phyloP scores from a whole-genome alignment of 768 basidiomycete species.

The Lactifluus rugatus region DNA sequence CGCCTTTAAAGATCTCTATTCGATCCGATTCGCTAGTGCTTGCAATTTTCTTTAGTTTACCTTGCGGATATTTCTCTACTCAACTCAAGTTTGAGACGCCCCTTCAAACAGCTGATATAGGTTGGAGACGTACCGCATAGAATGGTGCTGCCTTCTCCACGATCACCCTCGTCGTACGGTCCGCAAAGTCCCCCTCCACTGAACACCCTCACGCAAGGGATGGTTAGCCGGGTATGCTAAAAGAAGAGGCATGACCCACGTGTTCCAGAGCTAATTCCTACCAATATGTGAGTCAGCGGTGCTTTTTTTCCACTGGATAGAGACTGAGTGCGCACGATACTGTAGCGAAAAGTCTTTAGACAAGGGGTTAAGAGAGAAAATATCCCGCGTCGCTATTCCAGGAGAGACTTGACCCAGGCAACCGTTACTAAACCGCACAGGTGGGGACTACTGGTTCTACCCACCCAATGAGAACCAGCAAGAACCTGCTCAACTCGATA shows the following conservation, averaged over 20 bases:
- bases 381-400: not conserved
- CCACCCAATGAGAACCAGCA: constrained; percentile 11
- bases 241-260: not conserved
- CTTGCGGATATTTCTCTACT: constrained; percentile 4
- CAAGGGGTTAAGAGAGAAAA: constrained; percentile 1
- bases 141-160: constrained; percentile 7
- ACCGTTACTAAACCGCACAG: not conserved
- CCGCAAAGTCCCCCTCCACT: constrained; percentile 12
- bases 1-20: not conserved
- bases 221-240: not conserved
- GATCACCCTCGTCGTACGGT: constrained; percentile 10
- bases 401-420: not conserved
- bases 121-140: not conserved
- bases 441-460: not conserved
- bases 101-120: too few species aligned
- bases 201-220: not conserved
- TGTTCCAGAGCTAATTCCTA: constrained; percentile 12
- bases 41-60: not conserved
- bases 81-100: not conserved
- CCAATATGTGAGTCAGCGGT: not conserved
- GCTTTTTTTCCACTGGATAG: not conserved
- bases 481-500: not conserved
- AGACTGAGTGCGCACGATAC: not conserved
- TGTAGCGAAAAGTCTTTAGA: not conserved
- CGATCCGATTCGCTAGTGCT: not conserved